Evolutionary conservation across 108 stramenopile genomes (phyloP), one percentile per base, ranked within the genome.

Genomic region (Hondaea fermentalgiana): DNA sequence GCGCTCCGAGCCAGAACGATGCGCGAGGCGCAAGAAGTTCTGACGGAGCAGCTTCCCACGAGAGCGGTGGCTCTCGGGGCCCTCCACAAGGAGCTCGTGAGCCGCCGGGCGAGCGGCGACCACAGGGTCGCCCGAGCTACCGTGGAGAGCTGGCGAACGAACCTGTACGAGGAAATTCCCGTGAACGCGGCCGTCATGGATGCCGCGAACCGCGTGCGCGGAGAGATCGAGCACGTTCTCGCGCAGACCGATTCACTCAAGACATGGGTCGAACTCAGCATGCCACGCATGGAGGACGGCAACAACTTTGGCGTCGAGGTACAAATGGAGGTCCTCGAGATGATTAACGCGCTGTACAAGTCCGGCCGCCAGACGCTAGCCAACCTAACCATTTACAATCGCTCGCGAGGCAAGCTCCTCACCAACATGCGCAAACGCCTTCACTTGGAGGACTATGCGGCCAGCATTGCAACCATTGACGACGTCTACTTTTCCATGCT

Each of bases 261-360:
- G 72, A 87, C 72, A 5, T 92, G 91, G 91, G 88, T 92, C 57
- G 59, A 29, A 28, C 88, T 92, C 19, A 83, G 49, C 76, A 83
- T 83, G 14, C 76, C 76, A 16, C 76, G 76, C 45, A 83, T 83
- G 43, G 76, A 83, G 64, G 64, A 69, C 64, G 55, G 55, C 55
- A 57, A 95, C 90, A 97, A 97, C 92, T 95, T 95, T 58, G 95
- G 95, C 44, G 95, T 95, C 44, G 95, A 93, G 29, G 94, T 97
- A 42, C 97, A 97, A 90, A 76, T 94, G 72, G 91, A 93, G 21
- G 92, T 94, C 29, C 44, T 92, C 57, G 95, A 95, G 90, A 69
- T 93, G 69, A 64, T 95, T 23, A 71, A 87, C 57, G 95, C 95
- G 14, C 89, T 91, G 57, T 89, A 90, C 72, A 95, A 95, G 87